A percentile compares a stretch with the other conserved stretches of the same genome.
These are phyloP conservation scores for Trichoderma lentiforme DNA, from an alignment of 2,329 filamentous ascomycete genomes.

Conservation along the genomic window DNA sequence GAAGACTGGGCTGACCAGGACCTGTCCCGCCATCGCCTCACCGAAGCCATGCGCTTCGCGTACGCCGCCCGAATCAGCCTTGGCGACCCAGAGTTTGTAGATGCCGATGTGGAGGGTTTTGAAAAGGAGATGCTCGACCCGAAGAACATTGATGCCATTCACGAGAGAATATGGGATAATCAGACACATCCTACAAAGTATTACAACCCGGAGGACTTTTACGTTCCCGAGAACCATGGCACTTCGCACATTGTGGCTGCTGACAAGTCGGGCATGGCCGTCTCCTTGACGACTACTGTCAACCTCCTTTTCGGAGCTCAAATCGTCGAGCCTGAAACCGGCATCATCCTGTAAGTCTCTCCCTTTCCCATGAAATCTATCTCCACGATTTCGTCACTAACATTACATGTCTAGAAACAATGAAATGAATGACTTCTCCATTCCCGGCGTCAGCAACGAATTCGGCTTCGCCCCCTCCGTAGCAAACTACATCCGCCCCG, in stretches of 20 bases:
- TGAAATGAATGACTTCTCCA: conserved; percentile 79
- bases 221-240: conserved; percentile 66
- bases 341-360: conserved; percentile 62
- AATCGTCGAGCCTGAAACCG: conserved; percentile 76
- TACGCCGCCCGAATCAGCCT: conserved; percentile 77
- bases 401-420: conserved; percentile 44
- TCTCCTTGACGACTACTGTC: conserved; percentile 81
- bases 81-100: conserved; percentile 76
- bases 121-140: conserved; percentile 66
- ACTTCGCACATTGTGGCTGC: conserved; percentile 71
- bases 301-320: conserved; percentile 82
- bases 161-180: conserved; percentile 66
- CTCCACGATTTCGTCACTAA: neutral
- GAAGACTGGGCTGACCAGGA: conserved; percentile 54
- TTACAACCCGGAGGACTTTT: conserved; percentile 68
- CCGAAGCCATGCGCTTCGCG: conserved; percentile 86
- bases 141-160: conserved; percentile 56
- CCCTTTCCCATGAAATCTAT: neutral
- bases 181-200: conserved; percentile 67
- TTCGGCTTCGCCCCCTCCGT: conserved; percentile 82
- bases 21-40: conserved; percentile 74
- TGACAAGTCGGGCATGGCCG: conserved; percentile 69
- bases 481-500: conserved; percentile 75
- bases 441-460: conserved; percentile 71
- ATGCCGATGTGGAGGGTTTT: conserved; percentile 54